A percentile compares a stretch with the other conserved stretches of the same genome.
phyloP scores from a whole-genome alignment of 257 asterid species.

The Capsicum chinense region DNA sequence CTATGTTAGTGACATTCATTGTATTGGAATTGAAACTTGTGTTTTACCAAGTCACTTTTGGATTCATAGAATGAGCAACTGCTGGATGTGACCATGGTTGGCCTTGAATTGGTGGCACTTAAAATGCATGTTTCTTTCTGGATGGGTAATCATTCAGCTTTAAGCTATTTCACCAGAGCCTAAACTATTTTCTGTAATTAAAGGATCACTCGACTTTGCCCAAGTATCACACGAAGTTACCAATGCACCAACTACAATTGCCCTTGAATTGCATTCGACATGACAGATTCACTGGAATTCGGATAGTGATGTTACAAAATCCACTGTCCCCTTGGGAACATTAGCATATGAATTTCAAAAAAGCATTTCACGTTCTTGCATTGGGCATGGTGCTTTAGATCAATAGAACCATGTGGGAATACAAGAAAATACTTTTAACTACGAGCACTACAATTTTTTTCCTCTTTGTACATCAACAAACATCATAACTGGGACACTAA shows the following conservation, averaged over 20 bases:
- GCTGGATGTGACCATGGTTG: not conserved
- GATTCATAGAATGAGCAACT: not conserved
- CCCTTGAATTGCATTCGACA: not conserved
- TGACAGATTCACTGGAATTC: not conserved
- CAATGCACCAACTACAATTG: not conserved
- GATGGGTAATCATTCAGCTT: not conserved
- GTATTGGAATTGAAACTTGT: not conserved
- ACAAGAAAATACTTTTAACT: not conserved
- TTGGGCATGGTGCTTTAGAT: not conserved
- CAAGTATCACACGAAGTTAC: not conserved
- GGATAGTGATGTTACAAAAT: not conserved
- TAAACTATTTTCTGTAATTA: not conserved
- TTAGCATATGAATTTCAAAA: not conserved
- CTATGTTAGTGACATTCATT: not conserved
- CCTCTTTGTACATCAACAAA: not conserved
- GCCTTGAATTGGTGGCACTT: not conserved
- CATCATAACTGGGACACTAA: constrained; percentile 20
- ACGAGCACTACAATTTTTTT: not conserved
- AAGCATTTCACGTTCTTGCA: not conserved
- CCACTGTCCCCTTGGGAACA: not conserved
- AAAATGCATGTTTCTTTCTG: not conserved
- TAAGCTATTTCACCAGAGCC: too few species aligned
- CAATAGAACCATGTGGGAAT: not conserved
- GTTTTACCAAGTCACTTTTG: not conserved
- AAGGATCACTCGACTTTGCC: not conserved